phyloP scores from a whole-genome alignment of 805 yeast species.

The Candida ascalaphidarum region DNA sequence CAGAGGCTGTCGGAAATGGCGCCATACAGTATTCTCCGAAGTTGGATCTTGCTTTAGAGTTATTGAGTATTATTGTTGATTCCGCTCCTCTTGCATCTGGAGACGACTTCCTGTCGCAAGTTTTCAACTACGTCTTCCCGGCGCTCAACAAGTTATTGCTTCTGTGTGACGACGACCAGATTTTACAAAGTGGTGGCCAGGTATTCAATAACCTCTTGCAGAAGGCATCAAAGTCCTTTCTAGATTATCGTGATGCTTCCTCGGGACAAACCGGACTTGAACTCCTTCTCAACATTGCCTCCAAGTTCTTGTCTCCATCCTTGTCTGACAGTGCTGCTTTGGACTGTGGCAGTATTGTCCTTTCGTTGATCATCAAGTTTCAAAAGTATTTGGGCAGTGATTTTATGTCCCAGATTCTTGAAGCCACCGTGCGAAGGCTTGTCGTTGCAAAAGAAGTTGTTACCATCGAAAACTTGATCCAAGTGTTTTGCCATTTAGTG shows the following conservation, averaged over 20 bases:
- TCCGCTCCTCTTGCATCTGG: conserved; percentile 21
- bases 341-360: conserved; percentile 63
- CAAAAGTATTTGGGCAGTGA: conserved; percentile 26
- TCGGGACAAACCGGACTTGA: conserved; percentile 40
- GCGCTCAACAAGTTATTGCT: conserved; percentile 30
- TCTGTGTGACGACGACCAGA: conserved; percentile 60
- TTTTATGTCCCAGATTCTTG: conserved; percentile 50
- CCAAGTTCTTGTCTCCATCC: conserved; percentile 62
- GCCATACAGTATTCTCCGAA: conserved; percentile 50
- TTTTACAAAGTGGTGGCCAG: conserved; percentile 71
- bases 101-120: conserved; percentile 10
- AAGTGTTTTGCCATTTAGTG: conserved; percentile 69
- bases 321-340: conserved; percentile 76
- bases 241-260: conserved; percentile 20
- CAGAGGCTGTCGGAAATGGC: conserved; percentile 12
- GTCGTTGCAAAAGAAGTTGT: conserved; percentile 57
- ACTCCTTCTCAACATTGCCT: conserved; percentile 52
- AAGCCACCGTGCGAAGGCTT: conserved; percentile 65
- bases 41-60: conserved; percentile 48
- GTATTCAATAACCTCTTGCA: conserved; percentile 55
- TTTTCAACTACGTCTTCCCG: conserved; percentile 38
- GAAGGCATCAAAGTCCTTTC: conserved; percentile 25
- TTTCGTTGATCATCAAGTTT: conserved; percentile 48
- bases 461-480: conserved; percentile 68
- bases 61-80: conserved; percentile 43